These are phyloP conservation scores for Agaricus subrufescens DNA, from an alignment of 768 basidiomycete species.

Conservation along the genomic window DNA sequence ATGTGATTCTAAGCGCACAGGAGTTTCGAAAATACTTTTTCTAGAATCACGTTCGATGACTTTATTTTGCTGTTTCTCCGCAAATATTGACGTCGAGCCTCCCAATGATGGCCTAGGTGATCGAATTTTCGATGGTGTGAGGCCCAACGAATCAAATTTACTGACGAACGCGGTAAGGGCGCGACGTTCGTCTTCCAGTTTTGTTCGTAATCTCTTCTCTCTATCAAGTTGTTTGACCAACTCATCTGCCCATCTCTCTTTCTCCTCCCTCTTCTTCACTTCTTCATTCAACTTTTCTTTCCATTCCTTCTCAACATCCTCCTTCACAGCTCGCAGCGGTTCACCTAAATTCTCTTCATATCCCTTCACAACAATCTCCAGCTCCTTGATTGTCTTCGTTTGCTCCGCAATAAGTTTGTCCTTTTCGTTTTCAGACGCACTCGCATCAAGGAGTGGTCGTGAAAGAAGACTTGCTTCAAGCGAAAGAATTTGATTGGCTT, in stretches of 20 bases:
- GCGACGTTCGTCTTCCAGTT: slow-evolving; percentile 72
- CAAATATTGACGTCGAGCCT: slow-evolving; percentile 44
- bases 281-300: slow-evolving; percentile 54
- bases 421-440: slow-evolving; percentile 68
- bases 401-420: slow-evolving; percentile 72
- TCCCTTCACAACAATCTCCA: slow-evolving; percentile 66
- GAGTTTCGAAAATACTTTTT: slow-evolving; percentile 41
- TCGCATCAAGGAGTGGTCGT: slow-evolving; percentile 60
- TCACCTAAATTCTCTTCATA: slow-evolving; percentile 74
- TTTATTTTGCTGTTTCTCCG: slow-evolving; percentile 34
- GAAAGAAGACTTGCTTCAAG: slow-evolving; percentile 74
- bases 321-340: slow-evolving; percentile 58
- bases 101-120: slow-evolving; percentile 48
- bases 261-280: slow-evolving; percentile 56
- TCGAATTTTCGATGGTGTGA: slow-evolving; percentile 36
- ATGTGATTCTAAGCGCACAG: slow-evolving; percentile 41
- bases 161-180: slow-evolving; percentile 77
- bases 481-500: slow-evolving; percentile 78
- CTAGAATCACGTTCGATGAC: slow-evolving; percentile 14
- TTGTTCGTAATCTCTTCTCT: slow-evolving; percentile 65
- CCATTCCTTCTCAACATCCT: slow-evolving; percentile 78
- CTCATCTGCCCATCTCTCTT: slow-evolving; percentile 70
- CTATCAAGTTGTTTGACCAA: slow-evolving; percentile 72
- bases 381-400: slow-evolving; percentile 68
- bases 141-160: slow-evolving; percentile 74